Base-by-base conservation (phyloP, 2,329 filamentous ascomycete species). In the Grosmannia serpens region DNA sequence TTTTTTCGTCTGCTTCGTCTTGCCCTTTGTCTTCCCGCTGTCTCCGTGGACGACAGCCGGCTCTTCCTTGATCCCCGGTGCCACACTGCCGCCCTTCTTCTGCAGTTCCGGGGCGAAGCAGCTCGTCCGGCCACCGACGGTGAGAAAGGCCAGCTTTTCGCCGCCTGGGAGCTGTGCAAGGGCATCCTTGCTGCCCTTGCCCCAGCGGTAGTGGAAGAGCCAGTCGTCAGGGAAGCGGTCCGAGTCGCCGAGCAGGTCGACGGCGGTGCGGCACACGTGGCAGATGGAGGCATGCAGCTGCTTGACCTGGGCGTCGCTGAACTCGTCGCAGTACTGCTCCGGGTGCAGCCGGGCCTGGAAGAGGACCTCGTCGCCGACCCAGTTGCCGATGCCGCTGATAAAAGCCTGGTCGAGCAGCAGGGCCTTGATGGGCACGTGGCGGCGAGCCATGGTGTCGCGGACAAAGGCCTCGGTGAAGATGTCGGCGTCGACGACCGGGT, bases 381-480 rank as follows among this genome's bases (percentile, higher is more conserved):
- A 99, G 68, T 97, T 97, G 0, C 94, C 94, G 62, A 99, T 89
- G 9, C 94, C 94, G 66, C 88, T 94, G 61, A 97, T 88, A 69
- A 88, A 88, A 22, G 84, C 80, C 71, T 99, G 94, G 68, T 97
- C 89, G 4, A 97, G 78, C 15, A 99, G 75, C 24, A 96, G 77
- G 0, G 91, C 89, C 70, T 97, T 97, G 63, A 97, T 81, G 0
- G 92, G 91, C 0, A 96, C 88, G 65, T 83, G 89, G 58, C 92
- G 91, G 59, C 79, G 83, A 55, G 73, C 77, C 75, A 96, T 77
- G 70, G 89, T 88, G 58, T 77, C 71, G n/a, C 71, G 73, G 22
- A 99, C 72, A 79, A 89, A 97, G 0, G 83, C 80, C 58, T 87
- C 80, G 0, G 89, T 95, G 62, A 97, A 82, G 1, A 84, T 55